Evolutionary conservation across 2,329 filamentous ascomycete species (phyloP).

Genomic region (Colletotrichum destructivum): DNA sequence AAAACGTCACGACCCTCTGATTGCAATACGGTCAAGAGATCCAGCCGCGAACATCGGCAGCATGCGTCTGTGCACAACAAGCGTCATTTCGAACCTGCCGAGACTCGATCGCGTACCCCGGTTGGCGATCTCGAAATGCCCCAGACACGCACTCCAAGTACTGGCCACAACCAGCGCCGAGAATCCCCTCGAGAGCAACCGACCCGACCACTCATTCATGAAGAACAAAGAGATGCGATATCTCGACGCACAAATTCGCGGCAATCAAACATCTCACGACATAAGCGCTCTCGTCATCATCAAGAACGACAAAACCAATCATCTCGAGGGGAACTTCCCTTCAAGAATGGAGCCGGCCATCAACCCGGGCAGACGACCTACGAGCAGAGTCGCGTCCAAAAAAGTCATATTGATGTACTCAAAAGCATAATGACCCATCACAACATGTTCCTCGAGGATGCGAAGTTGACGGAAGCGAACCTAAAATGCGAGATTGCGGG

Average conservation of each 20-base stretch:
- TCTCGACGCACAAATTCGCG: slow-evolving; percentile 4
- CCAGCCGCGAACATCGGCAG: not conserved
- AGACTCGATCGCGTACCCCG: not conserved
- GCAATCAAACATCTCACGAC: slow-evolving; percentile 17
- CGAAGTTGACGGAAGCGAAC: slow-evolving; percentile 8
- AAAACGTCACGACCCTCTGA: not conserved
- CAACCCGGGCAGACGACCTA: not conserved
- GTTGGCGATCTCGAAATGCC: slow-evolving; percentile 31
- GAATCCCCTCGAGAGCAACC: not conserved
- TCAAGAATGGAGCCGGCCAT: not conserved
- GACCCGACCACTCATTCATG: not conserved
- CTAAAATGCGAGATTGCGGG: not conserved
- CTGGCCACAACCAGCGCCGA: not conserved
- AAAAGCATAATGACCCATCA: slow-evolving; percentile 22
- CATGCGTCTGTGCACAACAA: not conserved
- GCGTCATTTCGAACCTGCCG: not conserved
- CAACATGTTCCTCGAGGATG: slow-evolving; percentile 27
- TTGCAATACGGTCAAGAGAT: not conserved
- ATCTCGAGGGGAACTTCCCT: not conserved
- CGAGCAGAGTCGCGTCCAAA: not conserved
- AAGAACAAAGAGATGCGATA: not conserved
- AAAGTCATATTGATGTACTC: slow-evolving; percentile 20
- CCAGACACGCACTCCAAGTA: not conserved
- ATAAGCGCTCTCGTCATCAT: not conserved
- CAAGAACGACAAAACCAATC: not conserved